Conservation (phyloP, 208 protist species). For the Porcisia deanei region DNA sequence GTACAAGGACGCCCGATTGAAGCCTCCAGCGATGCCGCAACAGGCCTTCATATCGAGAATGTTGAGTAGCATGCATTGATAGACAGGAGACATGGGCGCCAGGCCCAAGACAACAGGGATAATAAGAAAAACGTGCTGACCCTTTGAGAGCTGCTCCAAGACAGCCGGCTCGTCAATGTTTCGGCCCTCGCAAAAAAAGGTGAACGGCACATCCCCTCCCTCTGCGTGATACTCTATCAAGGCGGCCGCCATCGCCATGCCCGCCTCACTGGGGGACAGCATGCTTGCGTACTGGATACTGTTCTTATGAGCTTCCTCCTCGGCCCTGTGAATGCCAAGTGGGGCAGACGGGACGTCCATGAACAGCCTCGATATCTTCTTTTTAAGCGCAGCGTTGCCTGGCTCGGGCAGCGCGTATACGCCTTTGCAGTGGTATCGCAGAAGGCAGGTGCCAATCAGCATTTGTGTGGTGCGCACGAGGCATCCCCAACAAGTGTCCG, state of each 20-base stretch:
- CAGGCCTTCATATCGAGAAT: slow-evolving; percentile 53
- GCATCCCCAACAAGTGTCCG: slow-evolving; percentile 91
- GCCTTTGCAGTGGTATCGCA: slow-evolving; percentile 23
- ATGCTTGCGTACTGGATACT: slow-evolving; percentile 51
- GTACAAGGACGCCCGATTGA: slow-evolving; percentile 43
- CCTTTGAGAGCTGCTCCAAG: slow-evolving; percentile 18
- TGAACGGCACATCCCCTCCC: slow-evolving; percentile 36
- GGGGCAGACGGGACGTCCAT: slow-evolving; percentile 67
- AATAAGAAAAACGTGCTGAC: slow-evolving; percentile 49
- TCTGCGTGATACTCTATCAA: slow-evolving; percentile 12
- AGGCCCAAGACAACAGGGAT: slow-evolving; percentile 68
- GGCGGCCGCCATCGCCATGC: slow-evolving; percentile 36
- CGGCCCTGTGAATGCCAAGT: slow-evolving; percentile 65
- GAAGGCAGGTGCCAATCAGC: slow-evolving; percentile 61
- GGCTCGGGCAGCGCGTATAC: slow-evolving; percentile 17
- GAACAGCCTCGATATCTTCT: slow-evolving; percentile 39
- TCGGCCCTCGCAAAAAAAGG: slow-evolving; percentile 34
- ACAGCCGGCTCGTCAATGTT: slow-evolving; percentile 32
- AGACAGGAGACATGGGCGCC: slow-evolving; percentile 41
- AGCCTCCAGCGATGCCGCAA: slow-evolving; percentile 65
- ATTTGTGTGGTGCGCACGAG: slow-evolving; percentile 91
- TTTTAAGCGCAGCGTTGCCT: slow-evolving; percentile 22
- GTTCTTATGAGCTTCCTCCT: slow-evolving; percentile 47
- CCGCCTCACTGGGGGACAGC: slow-evolving; percentile 58
- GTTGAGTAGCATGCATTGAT: slow-evolving; percentile 39